Conservation (phyloP, 2,329 filamentous ascomycete genomes). For the Penicillium freii region DNA sequence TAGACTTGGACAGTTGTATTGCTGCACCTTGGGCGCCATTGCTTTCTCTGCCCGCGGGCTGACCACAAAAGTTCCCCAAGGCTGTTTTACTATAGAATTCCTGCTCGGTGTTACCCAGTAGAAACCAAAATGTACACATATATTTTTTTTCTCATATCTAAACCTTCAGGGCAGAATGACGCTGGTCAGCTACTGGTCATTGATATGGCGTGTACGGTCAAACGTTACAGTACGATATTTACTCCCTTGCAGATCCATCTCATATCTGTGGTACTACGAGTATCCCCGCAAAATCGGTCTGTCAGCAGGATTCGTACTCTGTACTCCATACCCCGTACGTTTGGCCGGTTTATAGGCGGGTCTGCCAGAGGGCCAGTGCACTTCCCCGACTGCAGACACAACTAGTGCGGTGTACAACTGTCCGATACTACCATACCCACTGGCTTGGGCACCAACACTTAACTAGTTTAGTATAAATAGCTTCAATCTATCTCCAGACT, state of each 20-base stretch:
- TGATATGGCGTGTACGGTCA: background rate
- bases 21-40: background rate
- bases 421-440: background rate
- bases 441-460: slow-evolving; percentile 4
- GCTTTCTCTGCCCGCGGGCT: background rate
- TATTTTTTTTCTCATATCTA: background rate
- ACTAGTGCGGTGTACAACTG: background rate
- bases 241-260: background rate
- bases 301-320: too few relatives aligned
- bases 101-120: background rate
- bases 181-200: background rate
- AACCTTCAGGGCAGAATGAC: background rate
- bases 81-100: slow-evolving; percentile 8
- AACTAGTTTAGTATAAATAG: background rate
- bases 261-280: background rate
- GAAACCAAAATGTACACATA: slow-evolving; percentile 12
- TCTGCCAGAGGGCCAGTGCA: background rate
- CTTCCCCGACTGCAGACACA: background rate
- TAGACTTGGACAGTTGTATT: slow-evolving; percentile 7
- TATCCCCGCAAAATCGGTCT: background rate
- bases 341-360: background rate
- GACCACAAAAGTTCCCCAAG: background rate
- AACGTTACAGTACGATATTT: background rate
- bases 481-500: background rate
- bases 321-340: background rate